phyloP scores from a whole-genome alignment of 129 eudicot species.

The Artemisia annua region DNA sequence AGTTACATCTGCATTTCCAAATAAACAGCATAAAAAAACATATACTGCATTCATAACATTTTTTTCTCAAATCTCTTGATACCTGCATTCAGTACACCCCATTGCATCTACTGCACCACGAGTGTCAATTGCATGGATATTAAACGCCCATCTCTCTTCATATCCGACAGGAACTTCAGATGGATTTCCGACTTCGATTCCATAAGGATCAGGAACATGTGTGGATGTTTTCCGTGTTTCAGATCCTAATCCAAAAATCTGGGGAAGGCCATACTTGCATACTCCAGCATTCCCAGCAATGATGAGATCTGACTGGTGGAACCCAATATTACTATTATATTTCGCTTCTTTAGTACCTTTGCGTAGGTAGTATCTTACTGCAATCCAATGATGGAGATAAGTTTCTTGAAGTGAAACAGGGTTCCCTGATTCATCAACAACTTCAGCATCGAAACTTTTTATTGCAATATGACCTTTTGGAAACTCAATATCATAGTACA shows the following conservation, averaged over 20 bases:
- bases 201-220: constrained; percentile 80
- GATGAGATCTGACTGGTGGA: constrained; percentile 39
- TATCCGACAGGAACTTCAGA: constrained; percentile 58
- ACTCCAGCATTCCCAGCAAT: constrained; percentile 54
- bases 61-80: not conserved
- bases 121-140: constrained; percentile 79
- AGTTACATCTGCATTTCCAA: constrained; percentile 31
- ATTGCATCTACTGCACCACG: constrained; percentile 49
- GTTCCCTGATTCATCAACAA: constrained; percentile 64
- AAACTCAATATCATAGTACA: constrained; percentile 50
- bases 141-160: constrained; percentile 67
- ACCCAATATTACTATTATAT: constrained; percentile 21
- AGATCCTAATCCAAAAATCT: constrained; percentile 77
- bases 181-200: constrained; percentile 76
- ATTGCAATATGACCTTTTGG: constrained; percentile 63
- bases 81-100: constrained; percentile 73
- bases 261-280: constrained; percentile 44
- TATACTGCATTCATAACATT: constrained; percentile 25
- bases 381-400: constrained; percentile 69
- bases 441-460: constrained; percentile 67
- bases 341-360: constrained; percentile 29
- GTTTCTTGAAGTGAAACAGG: constrained; percentile 59
- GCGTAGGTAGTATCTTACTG: constrained; percentile 44
- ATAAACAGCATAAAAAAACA: not conserved
- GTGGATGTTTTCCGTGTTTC: constrained; percentile 72